Conservation (phyloP, 1,284 basidiomycete genomes). For the Somion occarium region DNA sequence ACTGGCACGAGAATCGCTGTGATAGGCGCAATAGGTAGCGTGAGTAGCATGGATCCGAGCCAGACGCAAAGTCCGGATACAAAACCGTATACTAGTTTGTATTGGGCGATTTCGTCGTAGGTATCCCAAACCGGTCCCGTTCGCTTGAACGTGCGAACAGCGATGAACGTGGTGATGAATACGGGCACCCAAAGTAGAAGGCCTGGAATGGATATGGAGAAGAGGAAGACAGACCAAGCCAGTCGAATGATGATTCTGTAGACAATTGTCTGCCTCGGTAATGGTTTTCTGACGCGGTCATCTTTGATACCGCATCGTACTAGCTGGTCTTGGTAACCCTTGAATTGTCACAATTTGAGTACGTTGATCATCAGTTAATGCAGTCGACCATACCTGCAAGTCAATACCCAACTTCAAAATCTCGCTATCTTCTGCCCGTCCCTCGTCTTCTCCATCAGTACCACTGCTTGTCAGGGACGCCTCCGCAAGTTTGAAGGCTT, state of each 20-base stretch:
- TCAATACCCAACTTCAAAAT: constrained; percentile 45
- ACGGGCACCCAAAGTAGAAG: constrained; percentile 77
- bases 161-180: constrained; percentile 61
- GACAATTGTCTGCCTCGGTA: constrained; percentile 51
- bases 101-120: constrained; percentile 85
- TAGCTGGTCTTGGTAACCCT: constrained; percentile 74
- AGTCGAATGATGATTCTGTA: constrained; percentile 63
- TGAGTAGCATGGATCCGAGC: constrained; percentile 45
- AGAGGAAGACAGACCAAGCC: constrained; percentile 58
- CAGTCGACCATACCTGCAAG: constrained; percentile 56
- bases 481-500: constrained; percentile 58
- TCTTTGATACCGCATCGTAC: constrained; percentile 69
- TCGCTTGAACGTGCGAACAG: constrained; percentile 67
- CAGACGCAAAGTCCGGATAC: constrained; percentile 67
- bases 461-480: constrained; percentile 15
- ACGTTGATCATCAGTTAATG: background rate
- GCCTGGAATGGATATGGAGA: constrained; percentile 74
- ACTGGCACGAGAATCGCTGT: constrained; percentile 58
- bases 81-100: constrained; percentile 81
- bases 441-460: constrained; percentile 20
- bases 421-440: constrained; percentile 23
- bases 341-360: constrained; percentile 1
- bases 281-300: constrained; percentile 68
- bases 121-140: constrained; percentile 77
- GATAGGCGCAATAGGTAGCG: constrained; percentile 54